Evolutionary conservation across 2,329 filamentous ascomycete species (phyloP), one percentile per base, ranked within the genome.

Genomic region (Ophiostoma angusticollis): DNA sequence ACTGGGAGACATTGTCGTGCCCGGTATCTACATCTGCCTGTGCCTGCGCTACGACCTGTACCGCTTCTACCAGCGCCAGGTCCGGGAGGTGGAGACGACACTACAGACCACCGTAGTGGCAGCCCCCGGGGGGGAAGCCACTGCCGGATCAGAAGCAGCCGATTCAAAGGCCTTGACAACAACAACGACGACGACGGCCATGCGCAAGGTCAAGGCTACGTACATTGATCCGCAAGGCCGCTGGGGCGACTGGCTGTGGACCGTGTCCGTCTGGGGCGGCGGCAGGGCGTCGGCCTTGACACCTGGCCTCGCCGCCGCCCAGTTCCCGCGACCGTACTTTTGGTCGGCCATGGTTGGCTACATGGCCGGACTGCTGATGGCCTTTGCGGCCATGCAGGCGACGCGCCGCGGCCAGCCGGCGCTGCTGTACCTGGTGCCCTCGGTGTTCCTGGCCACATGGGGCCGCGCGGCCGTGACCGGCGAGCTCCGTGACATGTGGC

Each of bases 1-100:
- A 0, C 69, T 96, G 0, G 89, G 89, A n/a, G 89, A 98, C 54
- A 83, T 98, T 42, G 83, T 94, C 2, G 68, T 98, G 4, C 89
- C 89, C 0, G 91, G 89, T 8, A 85, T 96, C 52, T 79, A 95
- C 61, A 80, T 96, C 45, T 84, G 75, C 2, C 70, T 95, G 30
- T 84, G 87, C 2, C 66, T 98, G 18, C 77, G 89, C n/a, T 94
- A 93, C 50, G 89, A 98, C 54, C 67, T 94, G 7, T 91, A 84
- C 62, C 67, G 85, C 39, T 78, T 82, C 61, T 96, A 96, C 54
- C 67, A 80, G 25, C 68, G 68, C 28, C 78, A 83, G 52, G 69
- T 78, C 54, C 70, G 65, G 46, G 60, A 65, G 16, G 63, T 59
- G 5, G 50, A 57, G 1, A 55, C 61, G 8, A 50, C 60, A 19